These are phyloP conservation scores for Dimocarpus longan DNA, from an alignment of 345 rosid species.

Conservation along the genomic window DNA sequence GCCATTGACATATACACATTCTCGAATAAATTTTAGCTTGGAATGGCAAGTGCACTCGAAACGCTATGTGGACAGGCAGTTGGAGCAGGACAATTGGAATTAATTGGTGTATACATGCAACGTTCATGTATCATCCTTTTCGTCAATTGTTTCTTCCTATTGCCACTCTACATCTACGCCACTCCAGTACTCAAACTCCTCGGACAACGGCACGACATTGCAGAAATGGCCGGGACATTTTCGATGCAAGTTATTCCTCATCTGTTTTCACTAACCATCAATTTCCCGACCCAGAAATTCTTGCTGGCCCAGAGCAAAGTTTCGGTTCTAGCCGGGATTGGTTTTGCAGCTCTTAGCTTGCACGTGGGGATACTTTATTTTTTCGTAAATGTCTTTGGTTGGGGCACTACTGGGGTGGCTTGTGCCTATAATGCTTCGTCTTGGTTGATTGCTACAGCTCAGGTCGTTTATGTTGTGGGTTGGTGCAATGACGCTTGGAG, in stretches of 20 bases:
- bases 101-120: conserved; percentile 94
- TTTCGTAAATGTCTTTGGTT: conserved; percentile 60
- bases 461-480: conserved; percentile 72
- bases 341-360: conserved; percentile 54
- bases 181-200: conserved; percentile 73
- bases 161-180: conserved; percentile 79
- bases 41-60: conserved; percentile 96
- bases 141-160: conserved; percentile 56
- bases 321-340: conserved; percentile 75
- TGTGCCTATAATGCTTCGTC: conserved; percentile 69
- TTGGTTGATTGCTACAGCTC: conserved; percentile 72
- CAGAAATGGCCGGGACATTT: conserved; percentile 70
- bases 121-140: conserved; percentile 82
- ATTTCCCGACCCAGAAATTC: conserved; percentile 88
- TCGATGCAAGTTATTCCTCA: conserved; percentile 80
- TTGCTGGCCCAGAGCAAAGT: conserved; percentile 91
- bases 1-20: too few relatives aligned
- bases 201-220: conserved; percentile 69
- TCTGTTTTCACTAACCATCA: conserved; percentile 81
- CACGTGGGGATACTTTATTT: conserved; percentile 56
- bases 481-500: conserved; percentile 93
- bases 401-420: conserved; percentile 87
- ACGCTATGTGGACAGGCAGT: conserved; percentile 95
- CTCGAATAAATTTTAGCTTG: conserved; percentile 54
- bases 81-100: conserved; percentile 77